Base-by-base conservation (phyloP, 371 early-diverging fungal species). In the Saksenaea vasiformis region DNA sequence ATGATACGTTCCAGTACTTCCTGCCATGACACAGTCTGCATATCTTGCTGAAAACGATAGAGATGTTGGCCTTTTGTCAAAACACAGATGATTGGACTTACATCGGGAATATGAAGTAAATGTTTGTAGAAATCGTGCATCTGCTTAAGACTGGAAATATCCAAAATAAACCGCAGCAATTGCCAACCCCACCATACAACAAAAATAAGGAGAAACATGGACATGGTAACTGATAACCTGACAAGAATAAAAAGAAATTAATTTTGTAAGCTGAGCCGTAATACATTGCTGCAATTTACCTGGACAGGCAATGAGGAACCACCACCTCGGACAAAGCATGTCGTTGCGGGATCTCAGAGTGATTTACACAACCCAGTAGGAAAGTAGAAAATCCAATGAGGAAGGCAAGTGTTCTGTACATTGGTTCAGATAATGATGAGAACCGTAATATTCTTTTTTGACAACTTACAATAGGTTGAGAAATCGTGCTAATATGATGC, bases 381-480 rank as follows among this genome's bases (percentile, higher is more conserved):
- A 98, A 98, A 0, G 91, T 91, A 13, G 95, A 85, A 72, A 97
- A 94, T 37, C 72, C 69, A 54, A 96, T 88, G 19, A 96, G 90
- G 81, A 98, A 96, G 2, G 89, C 93, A 38, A 93, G 75, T 15
- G 88, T 90, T 22, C 93, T 92, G 66, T 41, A 24, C 34, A 7
- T 47, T 19, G 8, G 8, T 47, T 35, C 35, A 34, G n/a, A 19
- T 41, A 14, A 24, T 17, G 2, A 19, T 36, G 15, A 47, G 1
- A 60, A 19, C 62, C 47, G 41, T 39, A 37, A 31, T n/a, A n/a
- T n/a, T n/a, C n/a, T 53, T 47, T 41, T 44, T n/a, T 11, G 55
- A 27, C 24, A 10, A 80, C 87, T 79, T 80, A 88, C 91, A 92
- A 60, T 56, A 95, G 68, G 64, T 93, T 93, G 27, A 91, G 70